phyloP scores from a whole-genome alignment of 352 stramenopile genomes.

The Blastocystis sp. region DNA sequence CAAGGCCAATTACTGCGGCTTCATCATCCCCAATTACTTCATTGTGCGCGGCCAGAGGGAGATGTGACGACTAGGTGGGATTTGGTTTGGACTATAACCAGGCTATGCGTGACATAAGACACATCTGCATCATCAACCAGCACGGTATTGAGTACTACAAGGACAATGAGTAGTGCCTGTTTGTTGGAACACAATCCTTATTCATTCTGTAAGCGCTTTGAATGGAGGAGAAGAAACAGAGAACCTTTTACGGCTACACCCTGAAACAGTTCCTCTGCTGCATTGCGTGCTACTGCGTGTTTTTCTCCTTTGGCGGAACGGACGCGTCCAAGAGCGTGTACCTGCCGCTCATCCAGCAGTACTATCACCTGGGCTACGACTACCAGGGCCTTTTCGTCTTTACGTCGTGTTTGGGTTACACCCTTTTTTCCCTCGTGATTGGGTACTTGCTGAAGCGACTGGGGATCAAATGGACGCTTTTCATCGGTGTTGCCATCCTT shows the following conservation, averaged over 20 bases:
- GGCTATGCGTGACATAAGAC: slow-evolving; percentile 81
- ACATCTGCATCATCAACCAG: slow-evolving; percentile 82
- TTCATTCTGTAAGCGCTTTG: neutral
- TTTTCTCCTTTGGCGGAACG: slow-evolving; percentile 33
- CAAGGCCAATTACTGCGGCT: slow-evolving; percentile 88
- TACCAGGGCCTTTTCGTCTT: slow-evolving; percentile 57
- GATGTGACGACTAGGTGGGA: slow-evolving; percentile 76
- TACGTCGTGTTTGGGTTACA: slow-evolving; percentile 40
- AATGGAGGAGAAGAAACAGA: slow-evolving; percentile 4
- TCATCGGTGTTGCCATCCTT: slow-evolving; percentile 22
- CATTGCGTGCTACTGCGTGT: slow-evolving; percentile 41
- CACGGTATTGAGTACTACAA: slow-evolving; percentile 78
- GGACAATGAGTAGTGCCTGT: slow-evolving; percentile 7
- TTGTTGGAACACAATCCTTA: neutral
- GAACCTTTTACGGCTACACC: slow-evolving; percentile 47
- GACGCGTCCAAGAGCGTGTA: slow-evolving; percentile 43
- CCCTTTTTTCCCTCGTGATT: slow-evolving; percentile 43
- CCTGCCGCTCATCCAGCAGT: slow-evolving; percentile 42
- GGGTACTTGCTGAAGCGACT: slow-evolving; percentile 23
- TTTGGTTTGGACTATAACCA: slow-evolving; percentile 96
- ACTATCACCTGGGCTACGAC: slow-evolving; percentile 56
- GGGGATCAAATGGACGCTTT: slow-evolving; percentile 30
- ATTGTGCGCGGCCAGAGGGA: slow-evolving; percentile 71
- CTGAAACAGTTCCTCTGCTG: slow-evolving; percentile 32
- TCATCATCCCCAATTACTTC: slow-evolving; percentile 91